Evolutionary conservation across 176 grass and related monocot species (phyloP).

Genomic region (Panicum miliaceum): DNA sequence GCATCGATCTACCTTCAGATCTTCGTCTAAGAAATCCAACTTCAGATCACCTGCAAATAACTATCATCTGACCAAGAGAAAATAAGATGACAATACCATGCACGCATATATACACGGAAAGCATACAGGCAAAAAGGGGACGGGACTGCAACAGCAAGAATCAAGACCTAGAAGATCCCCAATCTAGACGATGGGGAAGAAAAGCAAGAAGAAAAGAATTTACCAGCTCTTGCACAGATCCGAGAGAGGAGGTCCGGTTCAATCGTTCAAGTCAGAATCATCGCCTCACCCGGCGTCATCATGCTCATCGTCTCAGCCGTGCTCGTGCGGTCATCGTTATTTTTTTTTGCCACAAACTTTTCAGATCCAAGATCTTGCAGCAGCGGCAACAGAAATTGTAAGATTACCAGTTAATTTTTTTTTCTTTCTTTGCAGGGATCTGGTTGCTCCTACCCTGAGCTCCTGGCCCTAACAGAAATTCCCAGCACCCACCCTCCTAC

Average conservation of each 20-base stretch:
- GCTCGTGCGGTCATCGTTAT: neutral
- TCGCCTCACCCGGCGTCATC: neutral
- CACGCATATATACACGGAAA: neutral
- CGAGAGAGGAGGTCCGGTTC: neutral
- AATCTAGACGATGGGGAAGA: neutral
- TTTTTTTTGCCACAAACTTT: neutral
- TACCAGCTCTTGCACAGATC: slow-evolving; percentile 35
- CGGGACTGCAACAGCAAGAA: neutral
- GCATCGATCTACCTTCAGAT: neutral
- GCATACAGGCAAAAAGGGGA: neutral
- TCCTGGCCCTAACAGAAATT: neutral
- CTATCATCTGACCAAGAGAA: neutral
- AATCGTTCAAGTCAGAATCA: slow-evolving; percentile 32
- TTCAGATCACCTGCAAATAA: neutral
- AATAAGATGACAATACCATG: neutral
- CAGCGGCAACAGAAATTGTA: neutral
- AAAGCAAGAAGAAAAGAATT: slow-evolving; percentile 32
- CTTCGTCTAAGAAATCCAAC: neutral
- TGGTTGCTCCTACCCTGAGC: slow-evolving; percentile 18
- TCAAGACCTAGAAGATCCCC: slow-evolving; percentile 19
- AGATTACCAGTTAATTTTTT: slow-evolving; percentile 18
- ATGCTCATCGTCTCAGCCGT: neutral
- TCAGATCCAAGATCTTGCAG: slow-evolving; percentile 39
- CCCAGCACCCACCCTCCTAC: neutral
- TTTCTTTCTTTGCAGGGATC: slow-evolving; percentile 14